Percentiles rank a stretch among this genome's conserved stretches.
Evolutionary conservation across 148 eudicot genomes (phyloP).

Genomic region (Vaccinium darrowii): DNA sequence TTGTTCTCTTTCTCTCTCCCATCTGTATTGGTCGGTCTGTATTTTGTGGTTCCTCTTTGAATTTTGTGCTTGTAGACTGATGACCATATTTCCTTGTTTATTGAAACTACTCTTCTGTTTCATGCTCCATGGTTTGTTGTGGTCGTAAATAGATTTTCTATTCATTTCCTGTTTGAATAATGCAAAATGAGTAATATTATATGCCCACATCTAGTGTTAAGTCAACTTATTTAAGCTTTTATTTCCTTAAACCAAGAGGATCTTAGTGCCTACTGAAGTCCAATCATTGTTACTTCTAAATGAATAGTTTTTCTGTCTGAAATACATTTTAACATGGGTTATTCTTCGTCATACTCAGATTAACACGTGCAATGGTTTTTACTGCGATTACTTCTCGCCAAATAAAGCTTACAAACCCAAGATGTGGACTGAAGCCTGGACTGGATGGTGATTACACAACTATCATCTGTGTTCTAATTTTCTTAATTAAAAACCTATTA

Average conservation of each 20-base stretch:
- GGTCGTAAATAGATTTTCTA: not conserved
- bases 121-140: not conserved
- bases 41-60: not conserved
- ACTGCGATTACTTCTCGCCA: constrained; percentile 80
- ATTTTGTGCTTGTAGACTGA: constrained; percentile 8
- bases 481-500: constrained; percentile 5
- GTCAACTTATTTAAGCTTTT: not conserved
- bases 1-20: constrained; percentile 15
- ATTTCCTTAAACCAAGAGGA: not conserved
- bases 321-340: not conserved
- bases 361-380: constrained; percentile 88
- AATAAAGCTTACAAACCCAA: constrained; percentile 81
- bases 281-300: not conserved
- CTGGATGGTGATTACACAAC: constrained; percentile 58
- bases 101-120: not conserved
- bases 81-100: not conserved
- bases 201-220: not conserved
- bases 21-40: constrained; percentile 15
- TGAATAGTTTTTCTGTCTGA: not conserved
- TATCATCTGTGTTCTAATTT: not conserved
- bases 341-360: constrained; percentile 41
- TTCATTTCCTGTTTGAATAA: not conserved
- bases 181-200: not conserved
- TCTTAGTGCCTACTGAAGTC: not conserved
- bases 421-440: constrained; percentile 97